Evolutionary conservation across 1,139 yeast species (phyloP).

Genomic region (Protomyces pachydermus): DNA sequence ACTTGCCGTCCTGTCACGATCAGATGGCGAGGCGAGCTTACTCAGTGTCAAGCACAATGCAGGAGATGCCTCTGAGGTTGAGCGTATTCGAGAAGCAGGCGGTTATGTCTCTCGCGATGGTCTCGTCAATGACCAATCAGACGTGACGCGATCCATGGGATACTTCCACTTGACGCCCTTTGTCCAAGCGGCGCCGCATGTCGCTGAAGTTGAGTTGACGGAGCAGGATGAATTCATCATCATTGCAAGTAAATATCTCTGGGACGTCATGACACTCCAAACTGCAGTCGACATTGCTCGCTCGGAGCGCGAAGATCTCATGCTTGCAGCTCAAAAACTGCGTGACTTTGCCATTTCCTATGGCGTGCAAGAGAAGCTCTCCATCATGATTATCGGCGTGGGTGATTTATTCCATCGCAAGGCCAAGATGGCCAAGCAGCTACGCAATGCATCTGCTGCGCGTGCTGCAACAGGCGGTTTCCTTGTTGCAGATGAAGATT

Average conservation of each 20-base stretch:
- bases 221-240: slow-evolving; percentile 78
- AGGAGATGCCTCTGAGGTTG: slow-evolving; percentile 71
- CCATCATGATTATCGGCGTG: slow-evolving; percentile 75
- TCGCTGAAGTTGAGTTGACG: slow-evolving; percentile 56
- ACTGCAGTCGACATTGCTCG: slow-evolving; percentile 87
- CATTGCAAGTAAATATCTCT: slow-evolving; percentile 75
- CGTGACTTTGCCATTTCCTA: slow-evolving; percentile 92
- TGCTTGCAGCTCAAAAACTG: slow-evolving; percentile 86
- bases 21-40: slow-evolving; percentile 71
- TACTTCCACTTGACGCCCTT: slow-evolving; percentile 75
- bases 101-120: slow-evolving; percentile 87
- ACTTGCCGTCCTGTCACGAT: slow-evolving; percentile 70
- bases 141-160: slow-evolving; percentile 88
- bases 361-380: slow-evolving; percentile 78
- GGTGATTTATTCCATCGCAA: slow-evolving; percentile 41
- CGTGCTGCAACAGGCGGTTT: slow-evolving; percentile 4
- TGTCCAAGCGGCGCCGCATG: slow-evolving; percentile 81
- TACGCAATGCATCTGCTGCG: slow-evolving; percentile 33
- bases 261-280: slow-evolving; percentile 80
- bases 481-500: slow-evolving; percentile 17
- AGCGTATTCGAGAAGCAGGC: slow-evolving; percentile 82
- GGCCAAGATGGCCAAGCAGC: slow-evolving; percentile 36
- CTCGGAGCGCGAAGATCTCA: slow-evolving; percentile 75
- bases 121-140: slow-evolving; percentile 72
- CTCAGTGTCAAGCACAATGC: slow-evolving; percentile 83